Evolutionary conservation across 306 rosid species (phyloP).

Genomic region (Inga laurina): DNA sequence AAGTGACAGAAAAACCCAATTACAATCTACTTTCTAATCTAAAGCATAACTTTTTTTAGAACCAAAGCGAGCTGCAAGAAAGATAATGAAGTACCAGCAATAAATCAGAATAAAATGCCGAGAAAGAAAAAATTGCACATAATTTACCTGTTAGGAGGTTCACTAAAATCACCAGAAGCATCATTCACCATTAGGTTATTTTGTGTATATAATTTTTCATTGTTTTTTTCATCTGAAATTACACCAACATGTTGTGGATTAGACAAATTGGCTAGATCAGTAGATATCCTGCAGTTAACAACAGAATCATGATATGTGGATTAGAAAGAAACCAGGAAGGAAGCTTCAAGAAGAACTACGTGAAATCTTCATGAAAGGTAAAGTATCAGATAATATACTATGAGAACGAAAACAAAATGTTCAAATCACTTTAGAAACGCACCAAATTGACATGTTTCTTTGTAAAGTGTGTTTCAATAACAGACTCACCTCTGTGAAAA

Average conservation of each 20-base stretch:
- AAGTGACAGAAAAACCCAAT: constrained; percentile 29
- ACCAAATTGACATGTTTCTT: background rate
- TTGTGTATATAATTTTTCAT: constrained; percentile 55
- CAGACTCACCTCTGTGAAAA: constrained; percentile 69
- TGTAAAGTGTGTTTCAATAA: constrained; percentile 15
- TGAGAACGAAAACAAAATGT: background rate
- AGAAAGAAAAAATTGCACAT: background rate
- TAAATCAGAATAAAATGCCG: background rate
- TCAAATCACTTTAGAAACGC: constrained; percentile 5
- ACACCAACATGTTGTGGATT: constrained; percentile 60
- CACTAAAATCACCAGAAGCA: constrained; percentile 51
- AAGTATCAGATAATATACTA: background rate
- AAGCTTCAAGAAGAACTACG: background rate
- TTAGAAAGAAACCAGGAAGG: constrained; percentile 6
- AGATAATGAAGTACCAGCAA: constrained; percentile 8
- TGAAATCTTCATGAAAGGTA: background rate
- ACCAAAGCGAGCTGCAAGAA: constrained; percentile 5
- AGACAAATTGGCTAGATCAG: constrained; percentile 62
- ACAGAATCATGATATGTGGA: constrained; percentile 27
- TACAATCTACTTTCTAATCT: constrained; percentile 21
- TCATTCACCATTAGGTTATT: constrained; percentile 49
- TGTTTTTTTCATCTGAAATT: constrained; percentile 68
- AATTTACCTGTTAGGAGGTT: constrained; percentile 61
- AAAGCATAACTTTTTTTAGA: background rate
- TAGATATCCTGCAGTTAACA: constrained; percentile 70